phyloP scores from a whole-genome alignment of 2,329 filamentous ascomycete genomes.

The Cercospora brassicicola region DNA sequence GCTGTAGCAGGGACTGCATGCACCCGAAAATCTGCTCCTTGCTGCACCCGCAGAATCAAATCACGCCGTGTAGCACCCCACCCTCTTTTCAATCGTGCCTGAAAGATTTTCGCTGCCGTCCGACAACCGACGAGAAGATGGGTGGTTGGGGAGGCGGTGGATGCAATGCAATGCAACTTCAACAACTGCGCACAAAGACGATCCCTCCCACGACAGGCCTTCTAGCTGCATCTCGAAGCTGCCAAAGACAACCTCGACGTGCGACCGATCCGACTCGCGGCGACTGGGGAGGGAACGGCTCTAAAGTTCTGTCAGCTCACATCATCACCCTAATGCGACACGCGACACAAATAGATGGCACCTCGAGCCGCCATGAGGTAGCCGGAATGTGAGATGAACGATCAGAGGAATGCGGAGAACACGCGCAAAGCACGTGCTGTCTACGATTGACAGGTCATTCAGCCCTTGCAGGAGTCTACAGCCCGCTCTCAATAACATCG shows the following conservation, averaged over 20 bases:
- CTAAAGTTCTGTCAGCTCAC: not conserved
- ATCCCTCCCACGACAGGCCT: conserved; percentile 16
- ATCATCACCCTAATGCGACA: not conserved
- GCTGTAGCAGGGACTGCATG: conserved; percentile 12
- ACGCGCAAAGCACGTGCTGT: conserved; percentile 14
- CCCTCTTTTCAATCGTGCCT: conserved; percentile 1
- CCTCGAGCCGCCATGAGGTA: not conserved
- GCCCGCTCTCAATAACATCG: not conserved
- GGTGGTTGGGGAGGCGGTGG: conserved; percentile 11
- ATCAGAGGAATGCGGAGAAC: conserved; percentile 12
- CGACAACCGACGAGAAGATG: not conserved
- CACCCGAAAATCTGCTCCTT: conserved; percentile 21
- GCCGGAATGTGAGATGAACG: not conserved
- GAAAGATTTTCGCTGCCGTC: conserved; percentile 7
- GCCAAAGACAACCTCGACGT: not conserved
- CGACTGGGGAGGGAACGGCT: not conserved
- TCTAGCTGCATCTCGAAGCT: conserved; percentile 14
- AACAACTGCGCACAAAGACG: conserved; percentile 1
- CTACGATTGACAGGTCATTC: conserved; percentile 4
- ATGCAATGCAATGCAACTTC: conserved; percentile 13
- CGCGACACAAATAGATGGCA: not conserved
- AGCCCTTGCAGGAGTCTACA: conserved; percentile 7
- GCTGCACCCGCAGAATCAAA: conserved; percentile 20
- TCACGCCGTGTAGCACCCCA: conserved; percentile 18
- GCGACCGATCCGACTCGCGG: not conserved